Evolutionary conservation across 805 yeast genomes (phyloP).

Genomic region (Maudiozyma barnettii): DNA sequence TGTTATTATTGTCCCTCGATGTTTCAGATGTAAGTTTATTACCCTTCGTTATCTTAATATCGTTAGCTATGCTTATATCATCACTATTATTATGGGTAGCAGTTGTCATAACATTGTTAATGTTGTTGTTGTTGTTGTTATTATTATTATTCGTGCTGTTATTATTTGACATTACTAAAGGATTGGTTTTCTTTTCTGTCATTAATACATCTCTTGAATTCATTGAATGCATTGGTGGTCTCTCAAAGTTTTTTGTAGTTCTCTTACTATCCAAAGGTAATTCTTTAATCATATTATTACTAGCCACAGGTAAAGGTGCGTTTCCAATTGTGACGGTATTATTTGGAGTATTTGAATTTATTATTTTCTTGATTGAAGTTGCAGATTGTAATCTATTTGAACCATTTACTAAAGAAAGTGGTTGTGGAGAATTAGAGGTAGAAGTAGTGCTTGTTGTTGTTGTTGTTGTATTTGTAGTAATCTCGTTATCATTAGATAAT

Average conservation of each 20-base stretch:
- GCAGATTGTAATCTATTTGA: neutral
- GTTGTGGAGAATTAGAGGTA: too few species aligned
- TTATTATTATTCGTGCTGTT: neutral
- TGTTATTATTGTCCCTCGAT: neutral
- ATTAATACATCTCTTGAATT: conserved; percentile 21
- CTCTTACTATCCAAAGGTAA: conserved; percentile 1
- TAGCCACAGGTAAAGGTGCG: neutral
- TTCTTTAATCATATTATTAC: conserved; percentile 1
- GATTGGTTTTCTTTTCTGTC: neutral
- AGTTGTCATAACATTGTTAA: neutral
- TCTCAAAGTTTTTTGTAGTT: conserved; percentile 14
- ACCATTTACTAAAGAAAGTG: too few species aligned
- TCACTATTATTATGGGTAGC: neutral
- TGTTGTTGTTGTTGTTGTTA: neutral
- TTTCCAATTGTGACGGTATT: too few species aligned
- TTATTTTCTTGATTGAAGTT: neutral
- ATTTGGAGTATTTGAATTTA: neutral
- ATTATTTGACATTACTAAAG: neutral
- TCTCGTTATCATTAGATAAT: neutral
- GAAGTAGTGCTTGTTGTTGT: too few species aligned
- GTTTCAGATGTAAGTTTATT: too few species aligned
- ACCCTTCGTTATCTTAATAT: neutral
- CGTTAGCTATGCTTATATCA: neutral
- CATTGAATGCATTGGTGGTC: conserved; percentile 17
- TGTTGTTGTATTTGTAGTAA: too few species aligned